These are phyloP conservation scores for Adansonia digitata DNA, from an alignment of 345 rosid genomes.

Conservation along the genomic window DNA sequence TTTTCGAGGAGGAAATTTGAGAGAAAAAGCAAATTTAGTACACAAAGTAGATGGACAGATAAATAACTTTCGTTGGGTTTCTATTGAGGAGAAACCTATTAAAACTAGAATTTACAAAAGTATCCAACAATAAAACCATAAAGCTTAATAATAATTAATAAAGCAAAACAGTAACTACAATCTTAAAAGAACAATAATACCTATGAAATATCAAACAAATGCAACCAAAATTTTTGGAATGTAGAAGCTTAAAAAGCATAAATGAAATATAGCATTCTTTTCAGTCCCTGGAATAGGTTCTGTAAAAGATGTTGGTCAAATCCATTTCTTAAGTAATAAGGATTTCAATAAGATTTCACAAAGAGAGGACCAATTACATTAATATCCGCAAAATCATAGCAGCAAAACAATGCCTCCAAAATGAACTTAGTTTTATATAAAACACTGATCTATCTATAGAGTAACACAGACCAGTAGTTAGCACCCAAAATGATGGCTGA, in stretches of 20 bases:
- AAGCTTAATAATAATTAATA: not conserved
- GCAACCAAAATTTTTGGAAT: not conserved
- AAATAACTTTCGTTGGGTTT: not conserved
- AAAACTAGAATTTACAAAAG: not conserved
- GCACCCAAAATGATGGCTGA: not conserved
- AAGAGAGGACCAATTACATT: not conserved
- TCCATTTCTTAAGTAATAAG: not conserved
- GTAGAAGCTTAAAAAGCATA: not conserved
- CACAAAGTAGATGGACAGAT: not conserved
- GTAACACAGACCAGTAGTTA: not conserved
- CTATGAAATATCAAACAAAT: not conserved
- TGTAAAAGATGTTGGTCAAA: not conserved
- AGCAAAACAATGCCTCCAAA: not conserved
- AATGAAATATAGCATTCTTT: not conserved
- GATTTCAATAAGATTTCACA: not conserved
- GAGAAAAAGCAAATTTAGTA: not conserved
- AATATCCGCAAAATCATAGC: not conserved
- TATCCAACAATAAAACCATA: not conserved
- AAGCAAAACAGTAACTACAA: not conserved
- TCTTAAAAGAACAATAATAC: not conserved
- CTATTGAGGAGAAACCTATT: not conserved
- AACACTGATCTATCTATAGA: not conserved
- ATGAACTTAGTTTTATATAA: not conserved
- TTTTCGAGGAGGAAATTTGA: not conserved
- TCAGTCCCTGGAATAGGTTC: not conserved